Conservation (phyloP, 1,284 basidiomycete species). For the Pseudozyma hubeiensis region DNA sequence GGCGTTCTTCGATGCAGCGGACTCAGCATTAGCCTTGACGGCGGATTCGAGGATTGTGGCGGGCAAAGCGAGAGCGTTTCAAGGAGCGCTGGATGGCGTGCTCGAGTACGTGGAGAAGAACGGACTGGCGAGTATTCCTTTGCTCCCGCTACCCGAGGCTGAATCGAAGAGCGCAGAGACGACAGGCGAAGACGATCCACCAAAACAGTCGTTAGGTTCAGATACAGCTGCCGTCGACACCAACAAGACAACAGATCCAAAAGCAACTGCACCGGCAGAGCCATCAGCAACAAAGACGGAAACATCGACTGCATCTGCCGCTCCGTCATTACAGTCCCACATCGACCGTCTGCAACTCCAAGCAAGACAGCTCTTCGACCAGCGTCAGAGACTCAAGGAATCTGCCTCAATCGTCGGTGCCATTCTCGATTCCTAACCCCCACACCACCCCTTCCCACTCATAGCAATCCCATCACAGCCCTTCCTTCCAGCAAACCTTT, state of each 20-base stretch:
- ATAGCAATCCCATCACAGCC: neutral
- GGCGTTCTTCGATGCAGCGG: slow-evolving; percentile 33
- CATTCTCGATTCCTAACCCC: slow-evolving; percentile 34
- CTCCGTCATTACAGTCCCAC: slow-evolving; percentile 5
- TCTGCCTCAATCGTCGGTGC: slow-evolving; percentile 30
- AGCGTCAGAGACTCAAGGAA: slow-evolving; percentile 34
- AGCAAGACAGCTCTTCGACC: slow-evolving; percentile 36
- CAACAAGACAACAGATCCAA: neutral
- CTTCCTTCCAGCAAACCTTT: neutral
- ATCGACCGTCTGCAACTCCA: slow-evolving; percentile 17
- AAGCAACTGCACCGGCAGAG: neutral
- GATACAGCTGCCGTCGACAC: neutral
- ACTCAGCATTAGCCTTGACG: slow-evolving; percentile 1
- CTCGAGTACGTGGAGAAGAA: slow-evolving; percentile 29
- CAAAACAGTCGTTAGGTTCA: neutral
- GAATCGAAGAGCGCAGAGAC: too few relatives aligned
- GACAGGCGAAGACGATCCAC: too few relatives aligned
- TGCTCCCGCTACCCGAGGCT: slow-evolving; percentile 4
- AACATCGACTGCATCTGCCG: neutral
- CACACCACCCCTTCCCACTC: too few relatives aligned
- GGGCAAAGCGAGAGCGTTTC: slow-evolving; percentile 14
- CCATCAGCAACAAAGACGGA: neutral
- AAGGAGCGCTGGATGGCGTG: slow-evolving; percentile 8
- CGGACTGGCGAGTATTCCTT: slow-evolving; percentile 31
- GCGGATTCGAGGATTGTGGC: slow-evolving; percentile 21